Conservation (phyloP, 257 asterid genomes). For the Striga asiatica region DNA sequence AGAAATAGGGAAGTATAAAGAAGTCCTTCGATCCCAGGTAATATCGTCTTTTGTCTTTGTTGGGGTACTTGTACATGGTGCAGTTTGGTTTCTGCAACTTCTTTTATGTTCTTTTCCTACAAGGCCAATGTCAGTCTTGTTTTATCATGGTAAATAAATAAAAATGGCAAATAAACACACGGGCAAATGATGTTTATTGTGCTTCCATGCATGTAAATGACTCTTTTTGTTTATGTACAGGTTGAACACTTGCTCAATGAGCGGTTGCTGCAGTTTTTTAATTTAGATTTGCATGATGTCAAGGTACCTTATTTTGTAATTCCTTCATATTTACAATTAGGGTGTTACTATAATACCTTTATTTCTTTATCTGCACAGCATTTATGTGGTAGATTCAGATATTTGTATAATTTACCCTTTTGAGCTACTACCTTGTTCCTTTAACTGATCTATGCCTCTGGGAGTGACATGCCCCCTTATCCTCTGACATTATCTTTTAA, state of each 20-base stretch:
- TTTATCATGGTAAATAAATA: neutral
- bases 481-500: neutral
- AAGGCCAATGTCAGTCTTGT: neutral
- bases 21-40: constrained; percentile 99
- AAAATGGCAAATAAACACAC: too few species aligned
- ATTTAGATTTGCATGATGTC: constrained; percentile 86
- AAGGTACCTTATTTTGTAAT: constrained; percentile 47
- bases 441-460: constrained; percentile 4
- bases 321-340: neutral
- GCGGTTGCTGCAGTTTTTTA: constrained; percentile 82
- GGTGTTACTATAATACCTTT: too few species aligned
- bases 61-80: neutral
- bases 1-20: constrained; percentile 97
- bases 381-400: neutral
- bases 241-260: constrained; percentile 95
- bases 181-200: too few species aligned
- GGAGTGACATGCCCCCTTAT: constrained; percentile 1
- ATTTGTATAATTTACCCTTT: neutral
- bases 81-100: neutral
- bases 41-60: constrained; percentile 1
- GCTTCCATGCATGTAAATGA: constrained; percentile 6
- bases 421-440: neutral
- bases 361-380: too few species aligned
- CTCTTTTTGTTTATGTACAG: constrained; percentile 30
- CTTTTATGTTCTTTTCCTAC: neutral